A percentile compares a stretch with the other conserved stretches of the same genome.
Conservation (phyloP, 73 alveolate species). For the Tetrahymena malaccensis region DNA sequence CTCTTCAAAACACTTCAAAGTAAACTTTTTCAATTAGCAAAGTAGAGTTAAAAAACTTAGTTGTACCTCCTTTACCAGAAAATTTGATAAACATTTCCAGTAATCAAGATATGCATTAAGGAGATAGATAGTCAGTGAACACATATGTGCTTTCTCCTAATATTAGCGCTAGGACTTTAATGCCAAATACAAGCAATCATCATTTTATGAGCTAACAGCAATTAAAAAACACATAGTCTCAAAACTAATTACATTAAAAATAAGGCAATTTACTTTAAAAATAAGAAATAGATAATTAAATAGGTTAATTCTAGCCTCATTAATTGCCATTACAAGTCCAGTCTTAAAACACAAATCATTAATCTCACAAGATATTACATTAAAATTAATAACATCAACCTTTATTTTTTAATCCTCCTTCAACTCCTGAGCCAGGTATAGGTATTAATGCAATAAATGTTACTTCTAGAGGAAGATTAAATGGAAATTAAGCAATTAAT, state of each 20-base stretch:
- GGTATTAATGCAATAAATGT: background rate
- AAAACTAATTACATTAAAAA: background rate
- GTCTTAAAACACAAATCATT: background rate
- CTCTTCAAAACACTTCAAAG: background rate
- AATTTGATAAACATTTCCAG: background rate
- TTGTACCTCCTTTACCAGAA: background rate
- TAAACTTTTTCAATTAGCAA: background rate
- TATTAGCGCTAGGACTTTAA: background rate
- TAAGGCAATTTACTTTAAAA: background rate
- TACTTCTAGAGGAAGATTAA: background rate
- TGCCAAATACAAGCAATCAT: background rate
- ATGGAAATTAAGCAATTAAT: background rate
- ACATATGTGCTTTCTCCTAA: background rate
- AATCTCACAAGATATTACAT: background rate
- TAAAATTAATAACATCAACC: background rate
- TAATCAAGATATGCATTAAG: background rate
- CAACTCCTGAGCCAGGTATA: background rate
- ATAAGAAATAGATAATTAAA: background rate
- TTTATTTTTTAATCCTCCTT: background rate
- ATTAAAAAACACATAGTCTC: background rate
- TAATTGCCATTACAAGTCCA: background rate
- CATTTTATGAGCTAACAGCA: background rate
- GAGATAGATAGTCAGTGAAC: background rate
- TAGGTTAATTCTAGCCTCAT: background rate
- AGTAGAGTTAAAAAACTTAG: background rate